phyloP scores from a whole-genome alignment of 1,139 yeast genomes.

The Zygosaccharomyces sapae region DNA sequence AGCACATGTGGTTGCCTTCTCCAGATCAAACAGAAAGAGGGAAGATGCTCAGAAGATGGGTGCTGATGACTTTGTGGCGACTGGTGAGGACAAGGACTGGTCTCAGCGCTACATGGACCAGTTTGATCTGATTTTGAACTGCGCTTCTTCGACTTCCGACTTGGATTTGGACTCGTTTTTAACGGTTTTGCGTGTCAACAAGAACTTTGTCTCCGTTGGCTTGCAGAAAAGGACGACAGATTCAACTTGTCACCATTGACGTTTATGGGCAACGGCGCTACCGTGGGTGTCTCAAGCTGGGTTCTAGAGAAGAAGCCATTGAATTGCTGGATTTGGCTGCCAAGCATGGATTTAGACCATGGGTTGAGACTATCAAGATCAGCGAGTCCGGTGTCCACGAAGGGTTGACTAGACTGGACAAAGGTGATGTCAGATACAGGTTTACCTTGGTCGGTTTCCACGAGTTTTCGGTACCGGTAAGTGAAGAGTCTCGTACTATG shows the following conservation, averaged over 20 bases:
- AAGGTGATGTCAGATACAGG: slow-evolving; percentile 61
- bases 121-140: slow-evolving; percentile 47
- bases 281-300: slow-evolving; percentile 31
- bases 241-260: slow-evolving; percentile 44
- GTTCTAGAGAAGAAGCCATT: slow-evolving; percentile 52
- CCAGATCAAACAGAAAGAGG: slow-evolving; percentile 47
- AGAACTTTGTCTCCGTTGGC: slow-evolving; percentile 53
- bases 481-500: neutral
- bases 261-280: slow-evolving; percentile 42
- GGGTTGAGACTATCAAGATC: slow-evolving; percentile 57
- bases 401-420: slow-evolving; percentile 48
- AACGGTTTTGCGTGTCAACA: slow-evolving; percentile 42
- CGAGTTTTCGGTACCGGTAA: slow-evolving; percentile 18
- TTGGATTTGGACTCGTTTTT: slow-evolving; percentile 40
- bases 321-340: slow-evolving; percentile 54
- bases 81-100: slow-evolving; percentile 45
- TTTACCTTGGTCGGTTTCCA: slow-evolving; percentile 51
- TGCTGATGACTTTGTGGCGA: slow-evolving; percentile 50
- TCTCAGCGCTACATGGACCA: slow-evolving; percentile 33
- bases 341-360: slow-evolving; percentile 49
- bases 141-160: slow-evolving; percentile 47
- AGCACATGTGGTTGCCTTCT: slow-evolving; percentile 53
- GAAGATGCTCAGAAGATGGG: slow-evolving; percentile 52
- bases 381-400: slow-evolving; percentile 48
- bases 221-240: slow-evolving; percentile 44